Base-by-base conservation (phyloP, 1,284 basidiomycete species). In the Ustilago esculenta region DNA sequence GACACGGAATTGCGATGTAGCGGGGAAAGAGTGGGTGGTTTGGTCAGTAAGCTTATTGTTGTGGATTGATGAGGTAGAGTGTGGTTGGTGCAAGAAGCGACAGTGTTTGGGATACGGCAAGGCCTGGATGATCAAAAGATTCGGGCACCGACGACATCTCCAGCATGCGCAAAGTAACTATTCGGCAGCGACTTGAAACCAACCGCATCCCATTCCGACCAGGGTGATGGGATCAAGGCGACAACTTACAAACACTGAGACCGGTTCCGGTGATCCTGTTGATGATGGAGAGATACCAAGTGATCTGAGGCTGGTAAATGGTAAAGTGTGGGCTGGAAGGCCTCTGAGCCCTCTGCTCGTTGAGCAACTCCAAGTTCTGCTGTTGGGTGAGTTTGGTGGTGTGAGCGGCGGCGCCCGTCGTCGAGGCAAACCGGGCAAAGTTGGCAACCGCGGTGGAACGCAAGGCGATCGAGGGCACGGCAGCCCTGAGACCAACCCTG, bases 251-350 rank as follows among this genome's bases (percentile, higher is more conserved):
- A 23, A 59, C 71, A 32, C 85, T 60, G 49, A 98, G 85, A 10
- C 86, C 91, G 20, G 84, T 86, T 59, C 96, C 95, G 6, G 93
- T 92, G 42, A 88, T 83, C 82, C 95, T 90, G 85, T 98, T 90
- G 27, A 86, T 87, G 77, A 95, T 93, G 14, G 93, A 96, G 3
- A 84, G 86, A 53, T 90, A 33, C 92, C 92, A 96, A 37, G 95
- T 98, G 41, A 86, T 73, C 83, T 97, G 94, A 18, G 92, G 93
- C 83, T 96, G 91, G 85, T 98, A 98, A 84, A 98, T 97, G 44
- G 92, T 92, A 77, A 94, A 90, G 83, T 97, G 93, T 20, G 96
- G 95, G 76, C 90, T 91, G 56, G 86, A 90, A 17, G 96, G 95
- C 25, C 95, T 90, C 45, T 86, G 85, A 46, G 90, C 84, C 69